phyloP scores from a whole-genome alignment of 495 filamentous ascomycete species.

The Penicillium cinerascens region DNA sequence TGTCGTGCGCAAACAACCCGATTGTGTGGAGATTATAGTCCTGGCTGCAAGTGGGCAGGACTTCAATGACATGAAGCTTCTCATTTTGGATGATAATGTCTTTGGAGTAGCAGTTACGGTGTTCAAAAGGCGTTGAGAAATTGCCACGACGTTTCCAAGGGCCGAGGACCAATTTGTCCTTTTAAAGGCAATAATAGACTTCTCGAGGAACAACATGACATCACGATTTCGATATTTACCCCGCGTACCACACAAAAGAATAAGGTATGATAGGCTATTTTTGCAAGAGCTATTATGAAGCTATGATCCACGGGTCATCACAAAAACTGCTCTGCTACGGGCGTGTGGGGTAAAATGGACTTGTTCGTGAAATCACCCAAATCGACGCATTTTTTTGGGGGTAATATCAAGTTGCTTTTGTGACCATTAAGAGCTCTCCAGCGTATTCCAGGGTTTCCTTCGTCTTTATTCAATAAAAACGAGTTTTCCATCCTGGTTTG shows the following conservation, averaged over 20 bases:
- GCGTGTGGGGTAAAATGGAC: neutral
- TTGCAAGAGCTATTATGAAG: neutral
- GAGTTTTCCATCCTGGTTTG: conserved; percentile 3
- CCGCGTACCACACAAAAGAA: neutral
- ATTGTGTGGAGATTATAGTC: neutral
- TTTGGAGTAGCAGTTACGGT: neutral
- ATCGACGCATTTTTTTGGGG: neutral
- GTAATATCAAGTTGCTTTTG: neutral
- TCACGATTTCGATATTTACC: neutral
- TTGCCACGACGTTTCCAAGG: neutral
- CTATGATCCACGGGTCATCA: neutral
- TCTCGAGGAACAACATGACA: neutral
- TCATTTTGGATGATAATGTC: neutral
- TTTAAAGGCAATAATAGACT: neutral
- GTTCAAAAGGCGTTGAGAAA: neutral
- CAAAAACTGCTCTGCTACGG: neutral
- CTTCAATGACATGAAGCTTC: neutral
- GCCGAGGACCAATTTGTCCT: neutral
- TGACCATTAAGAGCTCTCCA: neutral
- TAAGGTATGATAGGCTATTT: neutral
- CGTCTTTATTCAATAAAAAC: neutral
- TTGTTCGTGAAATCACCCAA: neutral
- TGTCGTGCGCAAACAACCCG: neutral
- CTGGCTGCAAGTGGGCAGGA: neutral
- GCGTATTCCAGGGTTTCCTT: neutral